Evolutionary conservation across 2,329 filamentous ascomycete species (phyloP).

Genomic region (Stachybotrys elegans): DNA sequence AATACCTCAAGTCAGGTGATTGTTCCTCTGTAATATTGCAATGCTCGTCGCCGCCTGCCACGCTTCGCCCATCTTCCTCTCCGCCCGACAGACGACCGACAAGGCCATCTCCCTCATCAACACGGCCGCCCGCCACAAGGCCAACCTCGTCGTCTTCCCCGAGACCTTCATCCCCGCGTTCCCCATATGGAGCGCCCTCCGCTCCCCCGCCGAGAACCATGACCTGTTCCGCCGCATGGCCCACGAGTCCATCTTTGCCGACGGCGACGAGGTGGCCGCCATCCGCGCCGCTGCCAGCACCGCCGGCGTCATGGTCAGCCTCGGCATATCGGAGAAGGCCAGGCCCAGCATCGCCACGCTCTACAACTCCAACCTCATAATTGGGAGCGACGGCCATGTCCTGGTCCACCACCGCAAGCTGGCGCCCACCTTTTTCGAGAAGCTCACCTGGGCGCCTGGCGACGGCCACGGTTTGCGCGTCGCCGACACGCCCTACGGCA

Average conservation of each 20-base stretch:
- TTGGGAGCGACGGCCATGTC: conserved; percentile 36
- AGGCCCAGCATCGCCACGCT: conserved; percentile 38
- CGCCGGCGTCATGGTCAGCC: conserved; percentile 33
- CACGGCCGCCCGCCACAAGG: conserved; percentile 33
- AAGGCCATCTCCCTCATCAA: conserved; percentile 42
- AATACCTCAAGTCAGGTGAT: too few relatives aligned
- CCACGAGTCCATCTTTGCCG: conserved; percentile 35
- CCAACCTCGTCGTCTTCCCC: conserved; percentile 48
- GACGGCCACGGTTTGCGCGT: conserved; percentile 45
- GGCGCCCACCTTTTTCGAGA: conserved; percentile 52
- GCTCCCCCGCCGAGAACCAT: conserved; percentile 45
- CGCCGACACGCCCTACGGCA: conserved; percentile 37
- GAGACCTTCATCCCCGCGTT: conserved; percentile 50
- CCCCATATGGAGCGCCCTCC: conserved; percentile 44
- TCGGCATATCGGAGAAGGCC: conserved; percentile 45
- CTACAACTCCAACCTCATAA: conserved; percentile 47
- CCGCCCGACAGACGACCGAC: conserved; percentile 36
- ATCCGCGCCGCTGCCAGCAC: conserved; percentile 33
- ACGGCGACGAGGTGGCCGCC: conserved; percentile 38
- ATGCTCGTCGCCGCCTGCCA: conserved; percentile 28
- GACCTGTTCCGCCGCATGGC: conserved; percentile 41
- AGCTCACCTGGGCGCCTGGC: conserved; percentile 47
- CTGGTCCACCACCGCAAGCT: conserved; percentile 49
- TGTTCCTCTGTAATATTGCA: too few relatives aligned
- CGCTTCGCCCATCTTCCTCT: conserved; percentile 40